Evolutionary conservation across 1,284 basidiomycete species (phyloP).

Genomic region (Boletus semigastroideus): DNA sequence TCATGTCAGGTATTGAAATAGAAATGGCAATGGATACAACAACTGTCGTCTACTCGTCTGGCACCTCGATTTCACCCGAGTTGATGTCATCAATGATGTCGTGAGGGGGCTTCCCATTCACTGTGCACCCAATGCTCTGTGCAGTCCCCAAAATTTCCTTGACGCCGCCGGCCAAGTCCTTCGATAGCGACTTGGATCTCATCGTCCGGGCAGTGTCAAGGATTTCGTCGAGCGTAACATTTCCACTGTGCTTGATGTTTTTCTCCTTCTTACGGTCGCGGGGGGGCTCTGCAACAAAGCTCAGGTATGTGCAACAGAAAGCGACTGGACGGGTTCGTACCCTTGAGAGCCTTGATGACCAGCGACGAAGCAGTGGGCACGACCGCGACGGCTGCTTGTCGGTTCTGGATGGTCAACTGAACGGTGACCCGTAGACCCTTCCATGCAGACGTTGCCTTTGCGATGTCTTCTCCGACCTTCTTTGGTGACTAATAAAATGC

Average conservation of each 20-base stretch:
- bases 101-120: conserved; percentile 93
- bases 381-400: conserved; percentile 96
- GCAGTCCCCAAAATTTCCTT: conserved; percentile 96
- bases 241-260: conserved; percentile 98
- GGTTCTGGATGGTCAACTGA: conserved; percentile 99
- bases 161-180: conserved; percentile 84
- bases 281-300: conserved; percentile 75
- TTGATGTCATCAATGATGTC: conserved; percentile 96
- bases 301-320: neutral
- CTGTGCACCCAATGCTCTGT: conserved; percentile 94
- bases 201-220: conserved; percentile 96
- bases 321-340: conserved; percentile 40
- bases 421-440: conserved; percentile 99
- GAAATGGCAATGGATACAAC: conserved; percentile 22
- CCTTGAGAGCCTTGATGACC: conserved; percentile 98
- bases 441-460: conserved; percentile 98
- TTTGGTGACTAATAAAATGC: conserved; percentile 83
- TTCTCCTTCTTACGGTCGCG: conserved; percentile 99
- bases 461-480: conserved; percentile 99
- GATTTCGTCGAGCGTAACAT: conserved; percentile 94
- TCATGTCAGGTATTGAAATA: neutral
- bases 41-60: conserved; percentile 74
- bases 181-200: conserved; percentile 94
- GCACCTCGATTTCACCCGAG: conserved; percentile 92
- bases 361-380: conserved; percentile 98